Evolutionary conservation across 257 asterid species (phyloP).

Genomic region (Fraxinus anomala): DNA sequence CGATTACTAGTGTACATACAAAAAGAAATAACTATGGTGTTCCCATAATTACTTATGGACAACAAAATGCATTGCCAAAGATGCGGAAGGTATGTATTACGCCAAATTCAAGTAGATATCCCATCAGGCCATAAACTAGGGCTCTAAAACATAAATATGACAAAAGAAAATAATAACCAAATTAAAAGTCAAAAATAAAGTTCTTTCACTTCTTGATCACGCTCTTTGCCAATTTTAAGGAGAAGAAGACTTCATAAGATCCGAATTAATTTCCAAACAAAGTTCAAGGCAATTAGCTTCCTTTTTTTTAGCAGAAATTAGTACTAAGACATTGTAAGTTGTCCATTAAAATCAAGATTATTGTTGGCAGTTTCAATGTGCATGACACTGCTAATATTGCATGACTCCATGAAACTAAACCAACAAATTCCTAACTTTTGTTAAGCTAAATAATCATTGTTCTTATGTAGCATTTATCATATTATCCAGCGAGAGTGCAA

Average conservation of each 20-base stretch:
- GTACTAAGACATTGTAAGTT: not conserved
- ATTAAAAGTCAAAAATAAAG: slow-evolving; percentile 6
- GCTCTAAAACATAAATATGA: not conserved
- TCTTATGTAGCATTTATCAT: slow-evolving; percentile 10
- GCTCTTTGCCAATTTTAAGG: not conserved
- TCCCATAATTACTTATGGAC: not conserved
- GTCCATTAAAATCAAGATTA: slow-evolving; percentile 1
- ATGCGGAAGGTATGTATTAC: not conserved
- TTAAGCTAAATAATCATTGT: slow-evolving; percentile 6
- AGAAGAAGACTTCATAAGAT: not conserved
- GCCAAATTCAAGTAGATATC: slow-evolving; percentile 11
- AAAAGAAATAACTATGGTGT: slow-evolving; percentile 9
- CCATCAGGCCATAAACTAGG: slow-evolving; percentile 14
- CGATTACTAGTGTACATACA: not conserved
- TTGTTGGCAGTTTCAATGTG: not conserved
- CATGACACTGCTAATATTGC: slow-evolving; percentile 12
- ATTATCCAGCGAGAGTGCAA: not conserved
- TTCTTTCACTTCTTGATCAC: not conserved
- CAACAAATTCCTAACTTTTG: not conserved
- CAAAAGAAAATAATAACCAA: not conserved
- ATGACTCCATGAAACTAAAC: not conserved
- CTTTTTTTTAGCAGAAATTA: not conserved
- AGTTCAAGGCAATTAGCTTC: not conserved
- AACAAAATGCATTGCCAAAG: not conserved
- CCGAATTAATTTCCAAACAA: not conserved